phyloP scores from a whole-genome alignment of 306 rosid species.

The Cicer judaicum region DNA sequence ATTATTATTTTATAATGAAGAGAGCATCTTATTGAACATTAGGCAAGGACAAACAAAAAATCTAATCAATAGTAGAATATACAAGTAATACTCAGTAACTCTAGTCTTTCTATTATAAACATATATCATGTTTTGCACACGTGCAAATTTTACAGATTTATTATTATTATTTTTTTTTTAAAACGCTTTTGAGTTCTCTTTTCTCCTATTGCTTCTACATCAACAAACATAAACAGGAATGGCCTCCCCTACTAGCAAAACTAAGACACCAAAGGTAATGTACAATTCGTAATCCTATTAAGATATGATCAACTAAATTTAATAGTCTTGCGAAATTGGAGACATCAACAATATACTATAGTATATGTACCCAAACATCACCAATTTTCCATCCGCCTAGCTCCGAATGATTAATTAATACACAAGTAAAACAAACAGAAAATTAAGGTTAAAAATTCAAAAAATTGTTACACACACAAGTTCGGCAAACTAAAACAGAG shows the following conservation, averaged over 20 bases:
- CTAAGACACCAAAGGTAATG: background rate
- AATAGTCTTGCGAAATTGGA: background rate
- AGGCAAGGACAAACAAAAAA: background rate
- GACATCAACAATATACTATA: background rate
- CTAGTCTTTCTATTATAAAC: no score
- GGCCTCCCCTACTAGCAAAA: no score
- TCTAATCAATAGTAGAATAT: no score
- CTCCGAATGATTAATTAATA: background rate
- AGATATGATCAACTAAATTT: background rate
- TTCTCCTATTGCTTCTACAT: no score
- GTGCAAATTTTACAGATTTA: no score
- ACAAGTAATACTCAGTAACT: no score
- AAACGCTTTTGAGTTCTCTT: no score
- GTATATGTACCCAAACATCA: background rate
- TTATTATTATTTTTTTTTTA: no score
- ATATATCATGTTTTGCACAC: no score
- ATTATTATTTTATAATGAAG: no score
- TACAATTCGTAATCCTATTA: background rate
- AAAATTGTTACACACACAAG: slow-evolving; percentile 50
- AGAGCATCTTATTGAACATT: background rate
- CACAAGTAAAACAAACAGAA: background rate
- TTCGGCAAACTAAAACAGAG: no score
- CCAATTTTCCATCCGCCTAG: background rate
- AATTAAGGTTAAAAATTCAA: background rate
- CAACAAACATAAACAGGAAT: no score